phyloP scores from a whole-genome alignment of 2,329 filamentous ascomycete species.

The Cladosporium colombiae region DNA sequence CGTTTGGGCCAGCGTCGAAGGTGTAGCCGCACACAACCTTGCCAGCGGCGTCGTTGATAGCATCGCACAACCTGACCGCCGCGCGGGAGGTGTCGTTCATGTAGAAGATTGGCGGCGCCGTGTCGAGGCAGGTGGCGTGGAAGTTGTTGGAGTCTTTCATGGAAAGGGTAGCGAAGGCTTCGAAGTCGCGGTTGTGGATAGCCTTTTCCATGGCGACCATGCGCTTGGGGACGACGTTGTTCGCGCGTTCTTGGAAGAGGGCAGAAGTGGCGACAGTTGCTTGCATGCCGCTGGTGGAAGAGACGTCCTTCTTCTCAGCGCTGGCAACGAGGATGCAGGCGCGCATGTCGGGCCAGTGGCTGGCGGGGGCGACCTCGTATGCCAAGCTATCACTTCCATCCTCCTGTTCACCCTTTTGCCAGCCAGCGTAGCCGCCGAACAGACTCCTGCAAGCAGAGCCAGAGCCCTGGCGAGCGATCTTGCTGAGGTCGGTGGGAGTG shows the following conservation, averaged over 20 bases:
- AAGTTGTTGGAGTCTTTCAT: constrained; percentile 98
- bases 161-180: constrained; percentile 81
- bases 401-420: constrained; percentile 73
- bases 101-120: constrained; percentile 97
- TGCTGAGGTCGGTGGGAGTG: constrained; percentile 77
- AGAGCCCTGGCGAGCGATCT: constrained; percentile 89
- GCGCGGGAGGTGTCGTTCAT: constrained; percentile 91
- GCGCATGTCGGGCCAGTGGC: constrained; percentile 94
- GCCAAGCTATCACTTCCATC: constrained; percentile 88
- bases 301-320: constrained; percentile 93
- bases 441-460: constrained; percentile 91
- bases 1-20: constrained; percentile 95
- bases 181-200: constrained; percentile 76
- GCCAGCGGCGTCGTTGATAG: constrained; percentile 78
- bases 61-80: constrained; percentile 84
- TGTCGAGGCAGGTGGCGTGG: constrained; percentile 92
- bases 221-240: constrained; percentile 74
- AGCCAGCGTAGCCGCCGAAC: constrained; percentile 94
- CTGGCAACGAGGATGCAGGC: constrained; percentile 88
- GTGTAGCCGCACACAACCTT: constrained; percentile 88
- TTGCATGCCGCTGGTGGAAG: constrained; percentile 93
- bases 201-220: constrained; percentile 87
- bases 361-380: constrained; percentile 81
- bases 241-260: constrained; percentile 78
- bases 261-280: constrained; percentile 88